A percentile compares a stretch with the other conserved stretches of the same genome.
Evolutionary conservation across 2,329 filamentous ascomycete species (phyloP).

Genomic region (Thelonectria olida): DNA sequence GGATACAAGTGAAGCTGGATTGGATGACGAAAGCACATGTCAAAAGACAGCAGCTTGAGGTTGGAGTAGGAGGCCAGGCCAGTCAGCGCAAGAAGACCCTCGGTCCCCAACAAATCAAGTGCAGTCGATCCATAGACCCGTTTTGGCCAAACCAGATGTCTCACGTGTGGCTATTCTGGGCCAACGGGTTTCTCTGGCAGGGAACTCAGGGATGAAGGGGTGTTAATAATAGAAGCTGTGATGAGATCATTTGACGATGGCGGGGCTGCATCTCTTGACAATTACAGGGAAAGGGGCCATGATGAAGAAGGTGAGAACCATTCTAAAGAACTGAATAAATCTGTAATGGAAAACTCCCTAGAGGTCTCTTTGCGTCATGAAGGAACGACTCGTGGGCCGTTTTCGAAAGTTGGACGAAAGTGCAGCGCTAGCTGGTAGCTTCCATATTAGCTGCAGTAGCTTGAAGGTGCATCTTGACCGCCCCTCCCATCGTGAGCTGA

Average conservation of each 20-base stretch:
- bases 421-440: background rate
- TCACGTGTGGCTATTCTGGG: conserved; percentile 1
- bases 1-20: background rate
- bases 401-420: background rate
- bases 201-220: conserved; percentile 15
- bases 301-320: background rate
- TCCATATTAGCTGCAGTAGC: background rate
- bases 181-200: background rate
- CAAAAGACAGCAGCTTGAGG: conserved; percentile 2
- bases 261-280: background rate
- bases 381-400: background rate
- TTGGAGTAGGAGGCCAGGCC: background rate
- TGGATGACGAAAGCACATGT: conserved; percentile 2
- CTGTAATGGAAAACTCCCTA: background rate
- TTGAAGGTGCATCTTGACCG: background rate
- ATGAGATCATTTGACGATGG: conserved; percentile 11
- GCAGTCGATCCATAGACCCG: background rate
- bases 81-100: conserved; percentile 26
- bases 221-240: conserved; percentile 12
- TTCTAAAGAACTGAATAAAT: background rate
- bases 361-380: background rate
- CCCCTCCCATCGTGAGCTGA: background rate
- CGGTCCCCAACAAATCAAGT: conserved; percentile 33
- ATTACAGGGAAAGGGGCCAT: background rate
- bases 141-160: background rate